Base-by-base conservation (phyloP, 495 filamentous ascomycete species). In the Aspergillus kassunensis region DNA sequence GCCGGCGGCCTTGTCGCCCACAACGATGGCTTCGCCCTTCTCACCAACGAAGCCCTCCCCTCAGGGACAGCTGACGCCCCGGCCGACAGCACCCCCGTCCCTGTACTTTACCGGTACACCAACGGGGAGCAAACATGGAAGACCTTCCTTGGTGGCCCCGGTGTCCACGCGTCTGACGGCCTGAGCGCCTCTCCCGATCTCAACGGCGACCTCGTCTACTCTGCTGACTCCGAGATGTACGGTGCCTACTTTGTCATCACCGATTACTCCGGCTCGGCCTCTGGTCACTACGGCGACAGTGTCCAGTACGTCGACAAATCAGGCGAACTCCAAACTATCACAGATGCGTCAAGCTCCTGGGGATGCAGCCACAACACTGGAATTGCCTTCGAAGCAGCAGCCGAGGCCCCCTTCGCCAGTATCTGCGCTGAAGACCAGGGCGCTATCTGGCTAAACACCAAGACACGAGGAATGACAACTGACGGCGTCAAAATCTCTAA, bases 301-400 rank as follows among this genome's bases (percentile, higher is more conserved):
- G 73, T 80, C 48, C 63, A 79, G 51, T 82, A 82, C 53, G 70
- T 80, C 23, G 59, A 66, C 21, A 64, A 69, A 3, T 52, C 60
- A 20, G 78, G 79, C 29, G 62, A 56, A 1, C 55, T 82, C 13
- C 46, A 69, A 36, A 65, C 56, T 9, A 77, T 80, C 35, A 20
- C 52, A 6, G 75, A 72, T 3, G 75, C 78, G 4, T 65, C 69
- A 7, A 77, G 74, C 58, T 55, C 67, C 18, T 80, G 76, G 72
- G 77, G 78, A n/a, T 82, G 78, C 61, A 76, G 71, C 49, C 76
- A 82, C 64, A 82, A 82, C 58, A 81, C 78, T 1, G 78, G 79
- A 34, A 82, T 82, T 44, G 77, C 76, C 2, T 73, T 81, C 45
- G 78, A 80, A 51, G 74, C 70, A 25, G 75, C 78, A 9, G 72